Conservation (phyloP, 106 monocot species). For the Gastrodia elata region DNA sequence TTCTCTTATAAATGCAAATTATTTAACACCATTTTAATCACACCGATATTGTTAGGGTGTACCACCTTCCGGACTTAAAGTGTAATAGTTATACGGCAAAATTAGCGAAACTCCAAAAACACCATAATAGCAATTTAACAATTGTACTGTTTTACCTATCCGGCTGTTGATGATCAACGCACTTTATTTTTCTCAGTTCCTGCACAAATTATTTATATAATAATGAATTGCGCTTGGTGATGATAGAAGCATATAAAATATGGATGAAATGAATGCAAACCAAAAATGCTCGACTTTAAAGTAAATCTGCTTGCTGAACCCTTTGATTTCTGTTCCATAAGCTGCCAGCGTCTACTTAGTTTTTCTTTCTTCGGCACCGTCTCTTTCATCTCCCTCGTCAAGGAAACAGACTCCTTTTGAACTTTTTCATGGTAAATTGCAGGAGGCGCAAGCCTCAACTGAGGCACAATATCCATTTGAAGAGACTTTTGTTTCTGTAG, state of each 20-base stretch:
- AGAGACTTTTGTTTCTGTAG: slow-evolving; percentile 55
- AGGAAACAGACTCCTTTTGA: slow-evolving; percentile 27
- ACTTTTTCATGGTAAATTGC: slow-evolving; percentile 90
- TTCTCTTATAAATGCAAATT: too few species aligned
- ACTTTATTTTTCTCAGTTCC: slow-evolving; percentile 38
- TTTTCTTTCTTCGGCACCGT: slow-evolving; percentile 33
- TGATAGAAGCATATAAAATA: not conserved
- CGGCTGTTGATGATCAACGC: not conserved
- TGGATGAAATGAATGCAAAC: slow-evolving; percentile 20
- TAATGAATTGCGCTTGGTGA: not conserved
- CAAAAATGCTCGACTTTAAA: slow-evolving; percentile 50
- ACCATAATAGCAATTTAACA: not conserved
- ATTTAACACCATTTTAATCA: too few species aligned
- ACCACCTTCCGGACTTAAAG: too few species aligned
- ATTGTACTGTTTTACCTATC: too few species aligned
- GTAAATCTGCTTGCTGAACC: slow-evolving; percentile 34
- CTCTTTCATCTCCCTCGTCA: slow-evolving; percentile 26
- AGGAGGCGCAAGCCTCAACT: slow-evolving; percentile 73
- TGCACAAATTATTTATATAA: slow-evolving; percentile 14
- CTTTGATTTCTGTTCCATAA: slow-evolving; percentile 40
- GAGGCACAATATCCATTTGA: slow-evolving; percentile 52
- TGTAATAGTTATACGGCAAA: too few species aligned
- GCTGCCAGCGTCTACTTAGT: slow-evolving; percentile 38
- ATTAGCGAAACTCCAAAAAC: not conserved
- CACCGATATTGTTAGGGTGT: too few species aligned